Conservation (phyloP, 176 grass and related monocot species). For the Raddia distichophylla region DNA sequence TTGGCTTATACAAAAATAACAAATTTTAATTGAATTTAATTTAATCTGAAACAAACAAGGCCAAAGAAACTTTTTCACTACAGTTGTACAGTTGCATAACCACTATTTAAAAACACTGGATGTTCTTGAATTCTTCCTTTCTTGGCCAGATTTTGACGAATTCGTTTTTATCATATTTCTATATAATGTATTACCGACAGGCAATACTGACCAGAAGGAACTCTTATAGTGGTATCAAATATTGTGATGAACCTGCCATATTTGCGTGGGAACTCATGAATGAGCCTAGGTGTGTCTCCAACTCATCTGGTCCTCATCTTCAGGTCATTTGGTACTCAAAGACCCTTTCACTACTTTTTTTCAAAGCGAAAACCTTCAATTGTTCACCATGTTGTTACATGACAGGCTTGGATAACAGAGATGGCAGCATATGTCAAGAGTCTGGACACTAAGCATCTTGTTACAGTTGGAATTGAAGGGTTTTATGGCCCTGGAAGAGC, state of each 20-base stretch:
- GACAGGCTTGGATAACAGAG: conserved; percentile 87
- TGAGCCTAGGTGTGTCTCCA: conserved; percentile 86
- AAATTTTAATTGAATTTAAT: too few species aligned
- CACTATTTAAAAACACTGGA: neutral
- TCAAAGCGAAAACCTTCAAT: conserved; percentile 22
- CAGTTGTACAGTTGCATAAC: neutral
- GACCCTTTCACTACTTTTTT: neutral
- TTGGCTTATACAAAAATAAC: too few species aligned
- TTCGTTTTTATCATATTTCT: neutral
- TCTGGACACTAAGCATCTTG: conserved; percentile 76
- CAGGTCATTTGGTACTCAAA: conserved; percentile 52
- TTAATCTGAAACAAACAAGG: too few species aligned
- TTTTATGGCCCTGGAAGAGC: conserved; percentile 73
- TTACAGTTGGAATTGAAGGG: conserved; percentile 88
- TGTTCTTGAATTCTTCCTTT: neutral
- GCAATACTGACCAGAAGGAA: conserved; percentile 84
- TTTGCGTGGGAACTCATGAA: conserved; percentile 99
- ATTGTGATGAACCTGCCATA: conserved; percentile 89
- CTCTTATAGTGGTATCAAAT: conserved; percentile 84
- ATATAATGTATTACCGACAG: conserved; percentile 43
- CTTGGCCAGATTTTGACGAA: neutral
- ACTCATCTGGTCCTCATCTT: conserved; percentile 75
- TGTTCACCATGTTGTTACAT: conserved; percentile 37
- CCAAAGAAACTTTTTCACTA: neutral
- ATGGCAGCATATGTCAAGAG: conserved; percentile 82